These are phyloP conservation scores for Rhizophagus sp. DNA, from an alignment of 192 early-diverging fungal genomes.

Conservation along the genomic window DNA sequence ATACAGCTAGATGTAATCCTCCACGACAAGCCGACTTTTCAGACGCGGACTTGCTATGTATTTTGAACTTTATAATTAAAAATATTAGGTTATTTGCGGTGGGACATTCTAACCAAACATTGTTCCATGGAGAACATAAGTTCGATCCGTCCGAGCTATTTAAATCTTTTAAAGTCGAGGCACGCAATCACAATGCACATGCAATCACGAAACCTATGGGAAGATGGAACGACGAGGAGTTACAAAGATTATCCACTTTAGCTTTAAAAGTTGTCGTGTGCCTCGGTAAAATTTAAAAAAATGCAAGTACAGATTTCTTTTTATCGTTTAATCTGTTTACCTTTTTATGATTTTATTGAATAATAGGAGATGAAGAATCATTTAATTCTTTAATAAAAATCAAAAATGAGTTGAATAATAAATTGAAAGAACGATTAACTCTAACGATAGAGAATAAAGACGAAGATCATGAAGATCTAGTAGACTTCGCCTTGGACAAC, in stretches of 20 bases:
- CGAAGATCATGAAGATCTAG: too few relatives aligned
- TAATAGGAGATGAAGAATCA: too few relatives aligned
- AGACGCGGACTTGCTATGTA: not conserved
- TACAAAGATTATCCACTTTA: not conserved
- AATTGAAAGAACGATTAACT: too few relatives aligned
- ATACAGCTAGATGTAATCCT: slow-evolving; percentile 15
- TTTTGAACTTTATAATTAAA: slow-evolving; percentile 21
- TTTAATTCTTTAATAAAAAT: too few relatives aligned
- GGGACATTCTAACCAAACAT: slow-evolving; percentile 9
- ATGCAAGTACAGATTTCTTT: not conserved
- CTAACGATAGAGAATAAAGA: too few relatives aligned
- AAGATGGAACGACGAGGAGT: slow-evolving; percentile 1
- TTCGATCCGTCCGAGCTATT: not conserved
- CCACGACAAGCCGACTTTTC: not conserved
- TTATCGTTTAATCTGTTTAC: too few relatives aligned
- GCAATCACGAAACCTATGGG: not conserved
- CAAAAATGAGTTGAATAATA: too few relatives aligned
- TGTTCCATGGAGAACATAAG: slow-evolving; percentile 9
- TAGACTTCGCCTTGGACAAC: too few relatives aligned
- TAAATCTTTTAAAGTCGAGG: not conserved
- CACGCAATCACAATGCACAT: not conserved
- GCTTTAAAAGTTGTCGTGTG: not conserved
- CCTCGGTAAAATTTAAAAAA: not conserved
- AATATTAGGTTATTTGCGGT: slow-evolving; percentile 14
- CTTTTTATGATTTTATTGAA: too few relatives aligned